These are phyloP conservation scores for Larix sibirica DNA, from an alignment of 83 land plant genomes.

Conservation along the genomic window DNA sequence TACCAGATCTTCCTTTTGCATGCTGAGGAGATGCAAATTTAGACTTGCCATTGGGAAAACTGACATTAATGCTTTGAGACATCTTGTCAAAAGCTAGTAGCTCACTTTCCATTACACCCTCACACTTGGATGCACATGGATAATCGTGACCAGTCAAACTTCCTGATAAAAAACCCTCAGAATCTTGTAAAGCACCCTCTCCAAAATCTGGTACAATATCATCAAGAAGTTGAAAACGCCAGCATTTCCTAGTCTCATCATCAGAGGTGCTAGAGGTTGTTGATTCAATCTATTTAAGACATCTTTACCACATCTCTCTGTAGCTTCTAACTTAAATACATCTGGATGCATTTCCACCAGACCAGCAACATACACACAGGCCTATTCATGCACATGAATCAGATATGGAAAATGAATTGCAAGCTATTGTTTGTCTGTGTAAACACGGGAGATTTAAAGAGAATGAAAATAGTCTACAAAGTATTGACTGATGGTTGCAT, in stretches of 20 bases:
- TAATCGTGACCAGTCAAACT: slow-evolving; percentile 44
- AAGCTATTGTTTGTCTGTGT: too few species aligned
- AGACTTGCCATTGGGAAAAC: slow-evolving; percentile 23
- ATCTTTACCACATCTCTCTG: slow-evolving; percentile 41
- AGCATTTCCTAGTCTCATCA: slow-evolving; percentile 76
- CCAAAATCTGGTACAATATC: slow-evolving; percentile 80
- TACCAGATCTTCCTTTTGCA: slow-evolving; percentile 26
- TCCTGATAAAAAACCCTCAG: slow-evolving; percentile 33
- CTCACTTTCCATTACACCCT: slow-evolving; percentile 23
- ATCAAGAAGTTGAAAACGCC: slow-evolving; percentile 83
- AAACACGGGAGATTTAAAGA: too few species aligned
- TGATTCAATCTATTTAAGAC: slow-evolving; percentile 62
- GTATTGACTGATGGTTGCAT: too few species aligned
- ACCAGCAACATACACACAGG: too few species aligned
- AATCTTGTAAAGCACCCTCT: slow-evolving; percentile 39
- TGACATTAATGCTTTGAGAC: slow-evolving; percentile 19
- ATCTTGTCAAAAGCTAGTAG: slow-evolving; percentile 26
- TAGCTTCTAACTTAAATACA: slow-evolving; percentile 12
- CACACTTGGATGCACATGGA: slow-evolving; percentile 25
- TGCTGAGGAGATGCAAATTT: slow-evolving; percentile 30
- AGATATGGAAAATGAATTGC: too few species aligned
- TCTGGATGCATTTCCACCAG: background rate
- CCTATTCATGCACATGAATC: too few species aligned
- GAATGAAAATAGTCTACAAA: too few species aligned
- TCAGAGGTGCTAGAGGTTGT: slow-evolving; percentile 65